Base-by-base conservation (phyloP, 2,329 filamentous ascomycete genomes). In the Cladosporium sp. region DNA sequence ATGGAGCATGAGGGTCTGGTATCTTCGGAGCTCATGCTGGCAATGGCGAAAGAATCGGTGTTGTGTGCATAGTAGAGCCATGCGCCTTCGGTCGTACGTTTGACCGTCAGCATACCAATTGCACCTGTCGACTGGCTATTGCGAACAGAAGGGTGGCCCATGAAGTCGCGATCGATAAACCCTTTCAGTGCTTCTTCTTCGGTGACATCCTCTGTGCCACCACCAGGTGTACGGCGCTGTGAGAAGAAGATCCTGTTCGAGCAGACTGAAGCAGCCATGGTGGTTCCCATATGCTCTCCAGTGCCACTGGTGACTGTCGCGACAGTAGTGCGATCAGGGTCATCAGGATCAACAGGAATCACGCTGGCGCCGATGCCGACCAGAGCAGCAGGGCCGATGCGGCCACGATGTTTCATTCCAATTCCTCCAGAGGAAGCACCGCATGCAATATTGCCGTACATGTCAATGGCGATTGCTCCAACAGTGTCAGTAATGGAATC, bases 371-470 rank as follows among this genome's bases (percentile, higher is more conserved):
- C 93, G 47, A 97, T 82, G 7, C 93, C 92, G 12, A 97, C 88
- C 13, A 98, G 78, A 16, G 93, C 93, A 29, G 93, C 94, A 27
- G 93, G 93, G 0, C 93, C 94, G 55, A 95, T 80, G 30, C 93
- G 85, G 5, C 93, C 94, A 53, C 83, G 82, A 67, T 95, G 91
- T 66, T 98, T 98, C 92, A 98, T 96, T 22, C 93, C 92, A 65
- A 98, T 98, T 1, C 93, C 93, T 5, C 93, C 93, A 13, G 94
- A 98, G 2, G 93, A 98, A 1, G 93, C 95, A 13, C 86, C 93
- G 3, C 92, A 93, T 4, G 94, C 92, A 63, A 98, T 95, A 52
- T 86, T 85, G 13, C 93, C 93, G 59, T 78, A 80, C 43, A 79
- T 78, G 62, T 98, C 93, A 55, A 98, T 84, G 9, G 90, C 93